Evolutionary conservation across 2,329 filamentous ascomycete genomes (phyloP).

Genomic region (Arachnomyces sp.): DNA sequence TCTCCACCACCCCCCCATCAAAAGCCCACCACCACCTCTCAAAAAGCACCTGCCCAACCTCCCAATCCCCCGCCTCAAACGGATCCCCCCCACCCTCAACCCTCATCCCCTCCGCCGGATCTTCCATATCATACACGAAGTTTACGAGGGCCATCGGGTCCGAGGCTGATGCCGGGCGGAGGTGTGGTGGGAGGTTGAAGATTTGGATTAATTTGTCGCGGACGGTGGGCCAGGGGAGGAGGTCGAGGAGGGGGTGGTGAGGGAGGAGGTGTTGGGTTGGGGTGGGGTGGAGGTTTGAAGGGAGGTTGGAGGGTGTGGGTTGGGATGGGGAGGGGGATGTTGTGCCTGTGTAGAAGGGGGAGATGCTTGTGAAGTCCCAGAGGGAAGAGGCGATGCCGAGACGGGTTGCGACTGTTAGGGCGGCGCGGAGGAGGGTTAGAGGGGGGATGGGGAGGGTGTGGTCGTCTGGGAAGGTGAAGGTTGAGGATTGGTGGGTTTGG

Average conservation of each 20-base stretch:
- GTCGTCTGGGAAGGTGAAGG: conserved; percentile 38
- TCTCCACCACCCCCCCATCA: conserved; percentile 45
- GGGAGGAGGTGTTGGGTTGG: conserved; percentile 41
- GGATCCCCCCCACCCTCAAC: conserved; percentile 43
- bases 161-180: conserved; percentile 41
- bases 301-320: conserved; percentile 30
- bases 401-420: conserved; percentile 41
- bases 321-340: conserved; percentile 7
- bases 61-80: conserved; percentile 44
- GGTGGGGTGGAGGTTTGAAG: conserved; percentile 44
- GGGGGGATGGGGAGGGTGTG: conserved; percentile 43
- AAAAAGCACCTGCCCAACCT: conserved; percentile 52
- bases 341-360: conserved; percentile 38
- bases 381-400: conserved; percentile 36
- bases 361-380: conserved; percentile 41
- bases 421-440: conserved; percentile 41
- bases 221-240: conserved; percentile 50
- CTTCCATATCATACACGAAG: conserved; percentile 51
- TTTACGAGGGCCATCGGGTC: conserved; percentile 42
- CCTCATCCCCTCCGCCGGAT: conserved; percentile 43
- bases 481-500: conserved; percentile 15
- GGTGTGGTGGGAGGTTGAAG: conserved; percentile 40
- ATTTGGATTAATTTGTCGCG: conserved; percentile 47
- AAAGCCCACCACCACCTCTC: conserved; percentile 55
- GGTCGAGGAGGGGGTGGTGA: conserved; percentile 51